A percentile compares a stretch with the other conserved stretches of the same genome.
These are phyloP conservation scores for Yarrowia deformans DNA, from an alignment of 805 yeast species.

Conservation along the genomic window DNA sequence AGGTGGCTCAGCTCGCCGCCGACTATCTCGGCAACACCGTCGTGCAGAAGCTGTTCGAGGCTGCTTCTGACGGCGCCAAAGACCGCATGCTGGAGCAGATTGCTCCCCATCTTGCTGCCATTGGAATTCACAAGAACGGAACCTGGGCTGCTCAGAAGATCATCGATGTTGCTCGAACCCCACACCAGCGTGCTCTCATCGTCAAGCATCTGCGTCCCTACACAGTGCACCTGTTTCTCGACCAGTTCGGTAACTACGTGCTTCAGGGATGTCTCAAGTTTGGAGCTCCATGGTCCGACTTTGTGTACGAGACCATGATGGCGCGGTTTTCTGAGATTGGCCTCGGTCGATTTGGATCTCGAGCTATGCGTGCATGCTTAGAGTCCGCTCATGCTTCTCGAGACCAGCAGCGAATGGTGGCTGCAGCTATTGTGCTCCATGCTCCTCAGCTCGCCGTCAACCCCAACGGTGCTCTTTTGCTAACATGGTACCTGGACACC, in stretches of 20 bases:
- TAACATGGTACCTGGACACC: conserved; percentile 95
- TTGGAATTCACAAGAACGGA: conserved; percentile 96
- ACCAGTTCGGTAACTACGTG: conserved; percentile 96
- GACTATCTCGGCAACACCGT: conserved; percentile 96
- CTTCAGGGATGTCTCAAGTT: conserved; percentile 92
- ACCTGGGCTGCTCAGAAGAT: conserved; percentile 99
- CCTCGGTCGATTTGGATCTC: conserved; percentile 90
- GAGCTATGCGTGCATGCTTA: conserved; percentile 91
- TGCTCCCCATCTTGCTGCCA: conserved; percentile 81
- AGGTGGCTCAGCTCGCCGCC: conserved; percentile 86
- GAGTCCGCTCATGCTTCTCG: conserved; percentile 74
- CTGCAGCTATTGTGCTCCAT: conserved; percentile 78
- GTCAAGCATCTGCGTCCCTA: conserved; percentile 77
- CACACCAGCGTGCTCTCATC: conserved; percentile 61
- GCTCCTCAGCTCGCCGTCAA: conserved; percentile 81
- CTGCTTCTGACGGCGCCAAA: conserved; percentile 71
- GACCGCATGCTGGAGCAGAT: conserved; percentile 81
- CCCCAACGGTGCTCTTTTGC: conserved; percentile 84
- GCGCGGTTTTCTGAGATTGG: conserved; percentile 81
- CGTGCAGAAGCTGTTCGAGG: conserved; percentile 86
- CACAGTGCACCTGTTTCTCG: conserved; percentile 84
- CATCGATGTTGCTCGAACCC: conserved; percentile 71
- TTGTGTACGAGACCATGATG: conserved; percentile 82
- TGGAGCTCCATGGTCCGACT: conserved; percentile 87
- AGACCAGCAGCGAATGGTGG: conserved; percentile 74